These are phyloP conservation scores for Rubus parviflorus DNA, from an alignment of 306 rosid species.

Conservation along the genomic window DNA sequence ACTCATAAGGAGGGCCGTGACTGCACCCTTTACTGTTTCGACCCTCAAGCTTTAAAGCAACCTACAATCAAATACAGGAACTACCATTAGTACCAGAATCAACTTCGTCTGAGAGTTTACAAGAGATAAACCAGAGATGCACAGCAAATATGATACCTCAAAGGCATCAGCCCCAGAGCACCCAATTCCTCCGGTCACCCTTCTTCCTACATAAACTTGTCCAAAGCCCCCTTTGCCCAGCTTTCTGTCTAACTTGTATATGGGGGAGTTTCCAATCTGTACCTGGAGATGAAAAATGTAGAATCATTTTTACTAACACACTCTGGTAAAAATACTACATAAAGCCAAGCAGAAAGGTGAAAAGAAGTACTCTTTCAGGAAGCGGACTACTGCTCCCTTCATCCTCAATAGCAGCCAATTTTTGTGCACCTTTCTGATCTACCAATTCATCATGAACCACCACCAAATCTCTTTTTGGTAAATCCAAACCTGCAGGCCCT, in stretches of 20 bases:
- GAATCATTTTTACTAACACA: neutral
- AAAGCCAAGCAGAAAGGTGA: neutral
- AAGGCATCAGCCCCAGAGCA: constrained; percentile 31
- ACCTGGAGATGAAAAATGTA: constrained; percentile 19
- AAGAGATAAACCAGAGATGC: neutral
- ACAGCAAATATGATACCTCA: constrained; percentile 28
- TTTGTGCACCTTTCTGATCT: constrained; percentile 35
- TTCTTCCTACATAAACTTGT: constrained; percentile 40
- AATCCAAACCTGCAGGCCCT: constrained; percentile 28
- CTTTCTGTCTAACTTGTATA: constrained; percentile 39
- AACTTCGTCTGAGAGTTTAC: constrained; percentile 10
- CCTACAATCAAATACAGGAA: constrained; percentile 24
- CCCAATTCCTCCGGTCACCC: constrained; percentile 32
- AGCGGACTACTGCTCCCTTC: constrained; percentile 39
- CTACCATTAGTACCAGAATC: neutral
- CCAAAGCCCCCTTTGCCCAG: constrained; percentile 44
- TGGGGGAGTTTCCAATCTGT: constrained; percentile 35
- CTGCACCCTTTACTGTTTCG: constrained; percentile 39
- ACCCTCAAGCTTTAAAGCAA: constrained; percentile 43
- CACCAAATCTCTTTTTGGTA: constrained; percentile 27
- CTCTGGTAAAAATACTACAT: neutral
- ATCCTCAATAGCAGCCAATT: constrained; percentile 33
- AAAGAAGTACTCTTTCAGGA: constrained; percentile 34
- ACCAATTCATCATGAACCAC: constrained; percentile 32
- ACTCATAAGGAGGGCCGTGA: constrained; percentile 41